Evolutionary conservation across 805 yeast species (phyloP).

Genomic region (Cephaloascus albidus): DNA sequence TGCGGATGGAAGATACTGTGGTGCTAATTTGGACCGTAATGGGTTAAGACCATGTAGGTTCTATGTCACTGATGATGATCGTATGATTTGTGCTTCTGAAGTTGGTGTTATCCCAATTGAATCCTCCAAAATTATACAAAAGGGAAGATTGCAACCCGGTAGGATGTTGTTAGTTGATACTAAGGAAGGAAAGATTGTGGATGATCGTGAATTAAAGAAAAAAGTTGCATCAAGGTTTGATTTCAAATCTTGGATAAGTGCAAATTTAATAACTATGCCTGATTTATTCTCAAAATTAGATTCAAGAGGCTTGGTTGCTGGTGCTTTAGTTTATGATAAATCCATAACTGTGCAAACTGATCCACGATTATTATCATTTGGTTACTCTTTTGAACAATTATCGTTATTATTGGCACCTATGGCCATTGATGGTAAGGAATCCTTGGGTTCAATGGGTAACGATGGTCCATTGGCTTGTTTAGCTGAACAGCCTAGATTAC

Average conservation of each 20-base stretch:
- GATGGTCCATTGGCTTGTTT: constrained; percentile 93
- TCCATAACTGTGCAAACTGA: constrained; percentile 59
- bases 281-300: constrained; percentile 59
- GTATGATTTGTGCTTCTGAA: constrained; percentile 96
- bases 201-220: constrained; percentile 79
- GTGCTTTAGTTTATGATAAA: constrained; percentile 64
- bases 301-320: constrained; percentile 58
- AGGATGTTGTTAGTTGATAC: constrained; percentile 94
- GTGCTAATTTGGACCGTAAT: constrained; percentile 95
- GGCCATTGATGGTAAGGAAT: constrained; percentile 89
- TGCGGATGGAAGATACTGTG: constrained; percentile 96
- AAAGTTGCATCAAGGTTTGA: constrained; percentile 76
- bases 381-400: constrained; percentile 91
- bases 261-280: constrained; percentile 77
- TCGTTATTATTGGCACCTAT: constrained; percentile 80
- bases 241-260: constrained; percentile 88
- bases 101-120: constrained; percentile 94
- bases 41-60: constrained; percentile 98
- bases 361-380: constrained; percentile 77
- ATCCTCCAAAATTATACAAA: constrained; percentile 70
- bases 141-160: constrained; percentile 95
- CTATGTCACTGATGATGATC: constrained; percentile 88
- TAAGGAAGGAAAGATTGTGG: constrained; percentile 84
- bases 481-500: constrained; percentile 82
- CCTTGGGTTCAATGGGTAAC: constrained; percentile 97